Base-by-base conservation (phyloP, 2,329 filamentous ascomycete species). In the Pleoardoris graminearum region DNA sequence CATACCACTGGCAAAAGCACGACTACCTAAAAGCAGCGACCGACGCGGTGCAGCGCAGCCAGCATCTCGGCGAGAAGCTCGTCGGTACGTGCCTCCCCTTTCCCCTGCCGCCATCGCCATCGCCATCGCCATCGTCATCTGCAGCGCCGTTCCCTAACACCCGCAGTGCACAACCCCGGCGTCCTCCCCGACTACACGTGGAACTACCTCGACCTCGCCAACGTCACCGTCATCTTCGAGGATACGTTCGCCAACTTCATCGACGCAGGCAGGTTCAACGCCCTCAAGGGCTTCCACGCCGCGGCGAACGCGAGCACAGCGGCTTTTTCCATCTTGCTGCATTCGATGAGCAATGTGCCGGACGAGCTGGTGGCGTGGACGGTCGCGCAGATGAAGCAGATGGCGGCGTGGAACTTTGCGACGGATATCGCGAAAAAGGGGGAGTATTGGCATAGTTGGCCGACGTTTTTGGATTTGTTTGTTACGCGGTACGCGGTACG, bases 181-280 rank as follows among this genome's bases (percentile, higher is more conserved):
- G 51, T 50, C 1, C 54, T 65, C 30, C 62, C 62, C 17, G 52
- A 57, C 42, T 44, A 45, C 29, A 52, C 49, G 29, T 59, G 53
- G 54, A 62, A 65, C 53, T 65, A 62, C 53, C 55, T 63, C 37
- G 55, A 62, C 46, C 33, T 62, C 44, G 59, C 62, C 45, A 53
- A 65, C 48, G 56, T 62, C 19, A 65, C 62, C 37, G 62, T 65
- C 22, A 53, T 65, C 49, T 65, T 59, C 50, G 62, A 65, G 53
- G 51, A 63, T 25, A 59, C 61, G 8, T 65, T 57, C 48, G 44
- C 49, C 16, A 39, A 56, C 41, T 63, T 50, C 42, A 49, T 65
- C 37, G 50, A 58, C 36, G 50, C 47, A 3, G n/a, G 46, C 7
- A 59, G 44, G 8, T 64, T 59, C 58, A 55, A 62, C 45, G 45